phyloP scores from a whole-genome alignment of 495 filamentous ascomycete species.

The Podospora anserina region DNA sequence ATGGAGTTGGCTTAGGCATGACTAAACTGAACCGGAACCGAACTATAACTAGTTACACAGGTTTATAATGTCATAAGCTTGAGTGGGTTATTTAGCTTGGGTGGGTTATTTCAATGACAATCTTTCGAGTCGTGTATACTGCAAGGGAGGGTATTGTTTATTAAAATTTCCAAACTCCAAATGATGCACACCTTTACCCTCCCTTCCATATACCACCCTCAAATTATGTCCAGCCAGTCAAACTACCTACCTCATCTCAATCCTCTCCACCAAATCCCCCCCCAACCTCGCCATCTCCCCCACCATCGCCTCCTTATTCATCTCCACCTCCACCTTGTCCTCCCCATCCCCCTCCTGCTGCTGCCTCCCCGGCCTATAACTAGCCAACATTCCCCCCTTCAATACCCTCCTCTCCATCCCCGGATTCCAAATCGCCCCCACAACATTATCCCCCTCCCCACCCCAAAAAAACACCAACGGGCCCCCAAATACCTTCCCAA shows the following conservation, averaged over 20 bases:
- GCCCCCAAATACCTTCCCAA: conserved; percentile 59
- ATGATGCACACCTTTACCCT: too few relatives aligned
- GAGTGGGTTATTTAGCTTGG: too few relatives aligned
- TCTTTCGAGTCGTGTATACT: too few relatives aligned
- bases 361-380: conserved; percentile 52
- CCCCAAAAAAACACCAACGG: conserved; percentile 74
- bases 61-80: too few relatives aligned
- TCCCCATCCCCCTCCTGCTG: conserved; percentile 24
- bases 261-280: conserved; percentile 55
- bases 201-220: neutral
- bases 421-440: conserved; percentile 84
- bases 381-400: conserved; percentile 66
- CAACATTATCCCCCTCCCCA: conserved; percentile 49
- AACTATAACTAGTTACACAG: too few relatives aligned
- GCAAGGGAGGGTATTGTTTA: too few relatives aligned
- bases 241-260: conserved; percentile 41
- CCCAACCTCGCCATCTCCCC: conserved; percentile 75
- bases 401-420: conserved; percentile 53
- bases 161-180: too few relatives aligned
- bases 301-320: conserved; percentile 72
- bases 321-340: conserved; percentile 53
- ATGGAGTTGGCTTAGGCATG: too few relatives aligned
- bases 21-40: too few relatives aligned
- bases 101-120: too few relatives aligned
- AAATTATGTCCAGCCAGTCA: too few relatives aligned